Evolutionary conservation across 257 asterid genomes (phyloP).

Genomic region (Gentiana macrophylla): DNA sequence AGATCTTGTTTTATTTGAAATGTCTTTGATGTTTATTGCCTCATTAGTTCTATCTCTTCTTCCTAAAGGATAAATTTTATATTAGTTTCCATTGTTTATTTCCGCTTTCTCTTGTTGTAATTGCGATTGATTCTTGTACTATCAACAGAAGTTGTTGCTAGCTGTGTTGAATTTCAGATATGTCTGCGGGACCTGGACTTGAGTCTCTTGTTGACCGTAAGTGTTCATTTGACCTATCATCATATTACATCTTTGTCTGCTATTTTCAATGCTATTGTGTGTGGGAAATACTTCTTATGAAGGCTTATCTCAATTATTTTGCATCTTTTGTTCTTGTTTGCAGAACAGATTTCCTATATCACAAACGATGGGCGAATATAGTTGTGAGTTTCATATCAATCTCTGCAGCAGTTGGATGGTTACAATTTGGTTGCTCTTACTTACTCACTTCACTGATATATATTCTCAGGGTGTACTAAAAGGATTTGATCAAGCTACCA

Average conservation of each 20-base stretch:
- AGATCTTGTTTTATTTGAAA: too few species aligned
- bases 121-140: not conserved
- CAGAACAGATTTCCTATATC: constrained; percentile 82
- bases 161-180: constrained; percentile 11
- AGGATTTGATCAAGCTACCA: constrained; percentile 96
- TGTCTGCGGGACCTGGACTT: constrained; percentile 63
- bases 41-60: too few species aligned
- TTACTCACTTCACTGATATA: constrained; percentile 1
- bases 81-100: too few species aligned
- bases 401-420: not conserved
- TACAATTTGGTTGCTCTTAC: constrained; percentile 3
- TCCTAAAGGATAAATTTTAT: too few species aligned
- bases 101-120: too few species aligned
- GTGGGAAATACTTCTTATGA: not conserved
- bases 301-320: not conserved
- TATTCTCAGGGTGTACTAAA: constrained; percentile 68
- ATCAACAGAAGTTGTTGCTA: not conserved
- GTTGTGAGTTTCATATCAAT: constrained; percentile 49
- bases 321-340: constrained; percentile 12
- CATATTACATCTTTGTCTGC: not conserved
- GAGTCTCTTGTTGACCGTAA: constrained; percentile 58
- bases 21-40: too few species aligned
- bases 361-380: constrained; percentile 94
- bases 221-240: constrained; percentile 12
- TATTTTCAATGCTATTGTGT: not conserved